These are phyloP conservation scores for Eucalyptus victrix DNA, from an alignment of 345 rosid species.

Conservation along the genomic window DNA sequence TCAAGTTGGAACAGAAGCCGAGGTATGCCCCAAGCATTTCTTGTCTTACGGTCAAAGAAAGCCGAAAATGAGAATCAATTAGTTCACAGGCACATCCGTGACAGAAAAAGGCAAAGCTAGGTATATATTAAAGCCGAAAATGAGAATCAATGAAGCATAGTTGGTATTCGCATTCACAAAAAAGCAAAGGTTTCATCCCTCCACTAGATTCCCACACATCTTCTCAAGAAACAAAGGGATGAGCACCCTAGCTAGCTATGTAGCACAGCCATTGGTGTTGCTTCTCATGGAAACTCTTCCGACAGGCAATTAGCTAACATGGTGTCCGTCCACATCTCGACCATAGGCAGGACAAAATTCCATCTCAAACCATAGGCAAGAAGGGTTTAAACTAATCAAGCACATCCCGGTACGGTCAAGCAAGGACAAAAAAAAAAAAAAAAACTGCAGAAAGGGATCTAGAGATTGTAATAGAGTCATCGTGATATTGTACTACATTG, in stretches of 20 bases:
- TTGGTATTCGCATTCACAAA: neutral
- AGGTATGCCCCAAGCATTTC: neutral
- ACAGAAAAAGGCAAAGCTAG: neutral
- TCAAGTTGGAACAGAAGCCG: slow-evolving; percentile 17
- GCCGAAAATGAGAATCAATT: neutral
- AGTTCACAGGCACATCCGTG: neutral
- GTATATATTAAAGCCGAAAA: neutral
- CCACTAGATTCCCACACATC: neutral
- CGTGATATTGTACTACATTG: neutral
- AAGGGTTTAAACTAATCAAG: neutral
- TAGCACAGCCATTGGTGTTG: neutral
- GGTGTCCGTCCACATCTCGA: neutral
- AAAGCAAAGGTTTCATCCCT: neutral
- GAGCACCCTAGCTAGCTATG: neutral
- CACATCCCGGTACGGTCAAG: neutral
- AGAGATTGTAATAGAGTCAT: neutral
- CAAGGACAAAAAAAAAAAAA: neutral
- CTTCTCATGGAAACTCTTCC: neutral
- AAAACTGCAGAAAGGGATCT: neutral
- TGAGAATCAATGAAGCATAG: neutral
- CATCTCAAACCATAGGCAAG: neutral
- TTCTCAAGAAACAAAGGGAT: neutral
- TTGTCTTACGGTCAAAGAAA: neutral
- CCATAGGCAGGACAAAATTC: neutral
- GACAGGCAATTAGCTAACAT: neutral